Evolutionary conservation across 1,139 yeast species (phyloP), one percentile per base, ranked within the genome.

Genomic region (Yamadazyma songkhlaensis): DNA sequence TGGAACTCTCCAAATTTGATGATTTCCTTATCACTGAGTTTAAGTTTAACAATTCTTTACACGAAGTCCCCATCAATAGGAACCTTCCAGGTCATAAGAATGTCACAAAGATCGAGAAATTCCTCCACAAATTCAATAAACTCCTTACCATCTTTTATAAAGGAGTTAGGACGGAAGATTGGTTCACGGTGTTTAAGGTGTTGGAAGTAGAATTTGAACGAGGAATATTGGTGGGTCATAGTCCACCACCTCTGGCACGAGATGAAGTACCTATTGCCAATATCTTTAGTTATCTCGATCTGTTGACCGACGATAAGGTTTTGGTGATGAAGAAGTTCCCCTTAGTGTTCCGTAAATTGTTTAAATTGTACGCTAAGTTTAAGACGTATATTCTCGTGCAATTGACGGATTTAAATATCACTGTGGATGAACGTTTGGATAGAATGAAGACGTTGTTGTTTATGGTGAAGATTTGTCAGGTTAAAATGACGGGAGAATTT

Each of bases 171-270:
- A 59, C 81, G 12, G 79, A 76, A 43, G 96, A 90, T 53, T 92
- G 97, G 97, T 70, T 88, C 44, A 74, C 74, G 40, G 74, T 82
- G 6, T 85, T 77, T 55, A 94, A 88, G 53, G 64, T 82, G 2
- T 61, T 92, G 38, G 97, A 90, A 55, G 65, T 77, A 30, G 82
- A 85, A 42, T 77, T 55, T 45, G 73, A 66, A 35, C 59, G 57
- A 34, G 64, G n/a, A n/a, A n/a, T n/a, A n/a, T n/a, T n/a, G n/a
- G n/a, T n/a, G n/a, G n/a, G n/a, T 88, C 40, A 81, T 84, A 55
- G 74, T 75, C 35, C 84, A 80, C 55, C 67, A 71, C 27, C 55
- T 69, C 29, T 78, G 79, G 42, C 62, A 55, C 27, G 45, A 48
- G 85, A 79, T 30, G 87, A 81, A 10, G 6, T 10, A 4, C 27